phyloP scores from a whole-genome alignment of 495 filamentous ascomycete genomes.

The Cairneyella variabilis region DNA sequence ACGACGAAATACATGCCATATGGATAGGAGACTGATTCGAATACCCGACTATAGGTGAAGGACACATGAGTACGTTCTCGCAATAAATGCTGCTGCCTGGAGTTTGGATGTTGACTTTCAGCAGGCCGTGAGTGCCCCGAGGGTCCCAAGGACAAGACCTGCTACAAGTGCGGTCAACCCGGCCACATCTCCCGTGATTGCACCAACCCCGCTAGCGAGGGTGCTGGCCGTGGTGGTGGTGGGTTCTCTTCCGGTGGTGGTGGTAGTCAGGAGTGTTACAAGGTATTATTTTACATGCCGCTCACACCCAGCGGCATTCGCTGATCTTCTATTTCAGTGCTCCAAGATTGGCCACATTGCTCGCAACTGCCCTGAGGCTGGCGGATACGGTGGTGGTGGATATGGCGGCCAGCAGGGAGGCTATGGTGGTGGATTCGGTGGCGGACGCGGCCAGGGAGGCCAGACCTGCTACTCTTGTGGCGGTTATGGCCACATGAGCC shows the following conservation, averaged over 20 bases:
- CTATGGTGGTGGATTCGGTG: conserved; percentile 38
- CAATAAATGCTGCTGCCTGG: conserved; percentile 9
- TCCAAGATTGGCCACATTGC: conserved; percentile 96
- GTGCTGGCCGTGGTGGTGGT: conserved; percentile 39
- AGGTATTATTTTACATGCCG: conserved; percentile 41
- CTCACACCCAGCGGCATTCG: background rate
- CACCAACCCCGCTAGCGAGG: conserved; percentile 52
- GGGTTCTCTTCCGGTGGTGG: conserved; percentile 30
- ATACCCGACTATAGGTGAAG: conserved; percentile 46
- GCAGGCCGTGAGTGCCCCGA: conserved; percentile 83
- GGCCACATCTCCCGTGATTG: conserved; percentile 97
- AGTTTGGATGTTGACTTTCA: background rate
- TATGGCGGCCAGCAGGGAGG: conserved; percentile 37
- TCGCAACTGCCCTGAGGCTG: conserved; percentile 80
- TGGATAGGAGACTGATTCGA: conserved; percentile 30
- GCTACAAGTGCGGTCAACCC: conserved; percentile 66
- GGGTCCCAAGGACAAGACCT: conserved; percentile 89
- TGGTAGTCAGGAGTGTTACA: conserved; percentile 77
- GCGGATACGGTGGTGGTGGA: conserved; percentile 32
- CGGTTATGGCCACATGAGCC: conserved; percentile 93
- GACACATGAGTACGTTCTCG: conserved; percentile 75
- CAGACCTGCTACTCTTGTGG: conserved; percentile 84
- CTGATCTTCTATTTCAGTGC: conserved; percentile 45
- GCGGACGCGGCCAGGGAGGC: conserved; percentile 45
- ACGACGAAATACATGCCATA: conserved; percentile 13